These are phyloP conservation scores for Smallanthus sonchifolius DNA, from an alignment of 129 eudicot genomes.

Conservation along the genomic window DNA sequence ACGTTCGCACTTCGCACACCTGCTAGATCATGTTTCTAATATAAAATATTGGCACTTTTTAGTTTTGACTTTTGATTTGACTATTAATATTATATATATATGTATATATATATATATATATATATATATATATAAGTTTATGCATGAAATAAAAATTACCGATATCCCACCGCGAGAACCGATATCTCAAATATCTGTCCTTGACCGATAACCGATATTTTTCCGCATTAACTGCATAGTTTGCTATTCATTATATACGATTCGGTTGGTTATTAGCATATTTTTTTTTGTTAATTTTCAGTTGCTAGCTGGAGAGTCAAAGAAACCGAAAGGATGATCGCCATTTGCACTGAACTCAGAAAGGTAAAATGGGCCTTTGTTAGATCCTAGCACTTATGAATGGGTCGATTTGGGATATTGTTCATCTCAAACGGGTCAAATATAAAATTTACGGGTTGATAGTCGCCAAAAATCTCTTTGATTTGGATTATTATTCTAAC, in stretches of 20 bases:
- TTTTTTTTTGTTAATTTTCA: conserved; percentile 21
- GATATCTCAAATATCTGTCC: no score
- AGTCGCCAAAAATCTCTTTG: background rate
- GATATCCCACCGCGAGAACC: no score
- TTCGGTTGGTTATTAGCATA: background rate
- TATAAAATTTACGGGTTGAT: background rate
- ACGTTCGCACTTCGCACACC: no score
- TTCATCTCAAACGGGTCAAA: background rate
- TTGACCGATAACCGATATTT: no score
- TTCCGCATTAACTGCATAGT: no score
- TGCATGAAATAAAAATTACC: no score
- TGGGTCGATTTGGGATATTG: background rate
- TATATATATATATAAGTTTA: no score
- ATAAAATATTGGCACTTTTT: no score
- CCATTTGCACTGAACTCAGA: conserved; percentile 96
- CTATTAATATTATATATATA: no score
- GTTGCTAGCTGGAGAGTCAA: conserved; percentile 99
- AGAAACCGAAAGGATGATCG: conserved; percentile 98
- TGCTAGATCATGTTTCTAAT: no score
- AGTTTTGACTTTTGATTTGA: no score
- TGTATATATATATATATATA: no score
- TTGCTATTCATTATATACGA: background rate
- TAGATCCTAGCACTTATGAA: background rate
- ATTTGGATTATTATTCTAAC: background rate
- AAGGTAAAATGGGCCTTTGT: conserved; percentile 43